Evolutionary conservation across 2,329 filamentous ascomycete species (phyloP), one percentile per base, ranked within the genome.

Genomic region (Monosporascus sp.): DNA sequence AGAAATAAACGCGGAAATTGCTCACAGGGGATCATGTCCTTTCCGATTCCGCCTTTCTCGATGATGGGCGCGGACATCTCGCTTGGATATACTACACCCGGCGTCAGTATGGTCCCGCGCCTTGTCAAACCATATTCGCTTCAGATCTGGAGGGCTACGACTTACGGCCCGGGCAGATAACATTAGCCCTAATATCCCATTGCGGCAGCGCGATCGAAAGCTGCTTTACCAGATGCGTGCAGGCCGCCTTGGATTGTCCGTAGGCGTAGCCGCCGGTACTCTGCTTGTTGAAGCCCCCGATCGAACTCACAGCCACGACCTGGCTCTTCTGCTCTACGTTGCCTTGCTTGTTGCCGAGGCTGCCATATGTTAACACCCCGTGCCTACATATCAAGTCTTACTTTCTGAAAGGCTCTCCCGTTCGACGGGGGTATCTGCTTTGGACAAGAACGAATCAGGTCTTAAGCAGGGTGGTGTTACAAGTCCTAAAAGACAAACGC

Each of bases 191-290:
- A 31, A 93, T 79, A 6, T 79, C 74, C 60, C 82, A 82, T 58
- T 81, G 80, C 37, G 80, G 78, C 58, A 90, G 75, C 62, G 84
- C 78, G n/a, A 81, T 78, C 9, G 82, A 82, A 65, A 92, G 77
- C 64, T 88, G 80, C 70, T 90, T 90, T 9, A 85, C 83, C 39
- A 91, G 70, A 57, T 90, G 85, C 7, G 86, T 86, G 0, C 85
- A 84, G 0, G 84, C 89, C 1, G 86, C 88, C 72, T 94, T 94
- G 55, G 83, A 86, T 18, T 88, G 81, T 17, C 88, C 89, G 67
- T 94, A 94, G 0, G 84, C 83, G 69, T 85, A 92, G 37, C 90
- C 89, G 22, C 87, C 87, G 25, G 90, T 85, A 0, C 85, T 77
- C 47, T 80, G 75, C 62, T 88, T 85, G 71, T 92, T 88, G 55